Base-by-base conservation (phyloP, 495 filamentous ascomycete species). In the Chaetomium cochliodes region DNA sequence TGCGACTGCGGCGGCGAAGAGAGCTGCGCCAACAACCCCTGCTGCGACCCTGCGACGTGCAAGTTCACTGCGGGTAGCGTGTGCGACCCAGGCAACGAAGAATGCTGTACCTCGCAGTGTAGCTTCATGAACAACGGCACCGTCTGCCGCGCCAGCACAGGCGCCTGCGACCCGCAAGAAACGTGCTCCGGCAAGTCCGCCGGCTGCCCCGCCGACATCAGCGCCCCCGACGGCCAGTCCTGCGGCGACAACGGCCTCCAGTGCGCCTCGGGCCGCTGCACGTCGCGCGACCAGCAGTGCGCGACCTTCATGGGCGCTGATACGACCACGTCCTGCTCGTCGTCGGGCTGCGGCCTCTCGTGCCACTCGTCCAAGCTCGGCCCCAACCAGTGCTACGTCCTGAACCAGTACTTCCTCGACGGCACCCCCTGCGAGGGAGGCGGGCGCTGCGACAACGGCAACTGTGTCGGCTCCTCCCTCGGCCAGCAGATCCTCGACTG, bases 251-350 rank as follows among this genome's bases (percentile, higher is more conserved):
- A 37, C 44, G 76, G 84, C 3, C 81, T 97, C n/a, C 78, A 82
- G 50, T 98, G 94, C 73, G 92, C 96, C 60, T 93, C 90, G 54
- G 94, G 94, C 23, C 94, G 97, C 74, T 98, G 94, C 75, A 98
- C 94, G 53, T 94, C 90, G 61, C 88, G 96, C 63, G 87, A 97
- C 72, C 83, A 86, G 68, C 94, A 98, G 76, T 98, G 94, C 80
- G 88, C 89, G 71, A 88, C 87, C 9, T 80, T 96, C 30, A 90
- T 98, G 83, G 94, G 92, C 46, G 84, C 81, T n/a, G 96, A 92
- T 76, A 85, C 90, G 68, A 96, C 92, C 11, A 90, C 86, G 69
- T 91, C 93, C 13, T 98, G 96, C 76, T 86, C 89, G 58, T 80
- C 75, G 63, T 81, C 79, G 57, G 88, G 86, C 41, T 98, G 94